Conservation (phyloP, 176 grass and related monocot genomes). For the Dendrocalamus sinicus region DNA sequence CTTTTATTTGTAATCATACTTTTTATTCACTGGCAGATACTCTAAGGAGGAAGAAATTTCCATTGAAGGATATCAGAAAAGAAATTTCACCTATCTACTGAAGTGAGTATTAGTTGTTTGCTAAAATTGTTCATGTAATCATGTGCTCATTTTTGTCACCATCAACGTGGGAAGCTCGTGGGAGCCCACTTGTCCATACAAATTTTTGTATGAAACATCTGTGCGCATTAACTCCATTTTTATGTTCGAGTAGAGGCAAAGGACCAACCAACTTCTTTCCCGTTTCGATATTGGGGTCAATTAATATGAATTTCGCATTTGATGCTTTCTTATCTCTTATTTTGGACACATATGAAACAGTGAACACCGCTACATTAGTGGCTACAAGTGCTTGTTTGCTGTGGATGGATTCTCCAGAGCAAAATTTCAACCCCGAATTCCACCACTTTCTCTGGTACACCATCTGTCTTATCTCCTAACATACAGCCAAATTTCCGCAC, state of each 20-base stretch:
- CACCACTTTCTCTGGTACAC: conserved; percentile 68
- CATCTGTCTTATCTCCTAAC: neutral
- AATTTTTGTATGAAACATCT: conserved; percentile 27
- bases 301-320: conserved; percentile 7
- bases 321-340: conserved; percentile 33
- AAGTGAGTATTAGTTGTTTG: conserved; percentile 64
- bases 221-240: neutral
- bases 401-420: conserved; percentile 76
- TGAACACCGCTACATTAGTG: conserved; percentile 63
- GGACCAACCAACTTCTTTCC: neutral
- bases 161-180: neutral
- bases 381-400: conserved; percentile 78
- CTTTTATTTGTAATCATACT: neutral
- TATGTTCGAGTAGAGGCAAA: conserved; percentile 2
- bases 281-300: neutral
- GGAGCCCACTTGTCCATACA: neutral
- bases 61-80: conserved; percentile 46
- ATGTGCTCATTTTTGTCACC: conserved; percentile 13
- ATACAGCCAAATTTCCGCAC: neutral
- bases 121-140: neutral
- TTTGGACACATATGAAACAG: conserved; percentile 46
- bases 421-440: conserved; percentile 52
- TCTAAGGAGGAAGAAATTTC: conserved; percentile 84
- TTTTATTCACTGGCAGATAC: conserved; percentile 59
- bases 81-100: conserved; percentile 88